Evolutionary conservation across 148 eudicot species (phyloP).

Genomic region (Suaeda aralocaspica): DNA sequence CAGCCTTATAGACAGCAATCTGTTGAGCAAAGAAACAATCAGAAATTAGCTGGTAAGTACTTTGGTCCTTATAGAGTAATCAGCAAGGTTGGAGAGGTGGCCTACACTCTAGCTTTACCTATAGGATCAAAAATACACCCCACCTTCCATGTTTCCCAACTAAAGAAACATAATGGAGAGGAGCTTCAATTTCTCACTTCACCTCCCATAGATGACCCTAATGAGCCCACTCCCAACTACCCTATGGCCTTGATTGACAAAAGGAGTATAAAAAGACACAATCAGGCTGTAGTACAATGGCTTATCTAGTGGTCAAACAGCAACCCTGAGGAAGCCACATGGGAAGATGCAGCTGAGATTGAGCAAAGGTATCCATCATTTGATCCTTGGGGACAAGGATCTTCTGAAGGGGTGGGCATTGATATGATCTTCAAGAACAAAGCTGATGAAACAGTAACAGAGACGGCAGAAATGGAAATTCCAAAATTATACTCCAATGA

Average conservation of each 20-base stretch:
- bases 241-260: neutral
- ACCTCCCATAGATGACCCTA: neutral
- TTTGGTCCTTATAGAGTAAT: neutral
- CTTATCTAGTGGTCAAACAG: neutral
- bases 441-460: too few relatives aligned
- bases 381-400: too few relatives aligned
- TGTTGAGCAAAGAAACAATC: neutral
- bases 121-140: neutral
- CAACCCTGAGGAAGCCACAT: too few relatives aligned
- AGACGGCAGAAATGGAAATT: too few relatives aligned
- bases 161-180: neutral
- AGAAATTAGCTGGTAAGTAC: neutral
- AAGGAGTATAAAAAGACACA: neutral
- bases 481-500: too few relatives aligned
- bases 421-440: too few relatives aligned
- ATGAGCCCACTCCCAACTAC: neutral
- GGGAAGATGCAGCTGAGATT: too few relatives aligned
- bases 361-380: too few relatives aligned
- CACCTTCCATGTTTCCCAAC: neutral
- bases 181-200: neutral
- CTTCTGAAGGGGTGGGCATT: too few relatives aligned
- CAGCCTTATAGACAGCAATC: neutral
- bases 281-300: neutral
- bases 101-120: neutral
- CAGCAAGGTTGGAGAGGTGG: neutral